Evolutionary conservation across 495 filamentous ascomycete genomes (phyloP).

Genomic region (Hyaloscypha finlandica): DNA sequence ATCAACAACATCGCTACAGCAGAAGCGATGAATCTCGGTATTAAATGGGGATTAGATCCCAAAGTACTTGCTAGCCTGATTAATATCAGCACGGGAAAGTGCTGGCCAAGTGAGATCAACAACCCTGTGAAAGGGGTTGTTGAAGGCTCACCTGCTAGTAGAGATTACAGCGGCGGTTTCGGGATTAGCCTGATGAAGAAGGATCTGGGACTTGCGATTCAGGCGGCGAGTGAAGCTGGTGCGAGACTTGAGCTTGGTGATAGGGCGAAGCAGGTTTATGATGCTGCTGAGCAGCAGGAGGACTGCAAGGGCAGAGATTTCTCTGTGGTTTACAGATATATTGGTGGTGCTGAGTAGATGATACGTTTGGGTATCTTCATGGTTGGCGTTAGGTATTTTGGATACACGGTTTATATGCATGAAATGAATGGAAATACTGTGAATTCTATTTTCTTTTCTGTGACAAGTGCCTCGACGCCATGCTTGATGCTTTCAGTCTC

Average conservation of each 20-base stretch:
- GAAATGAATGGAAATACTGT: background rate
- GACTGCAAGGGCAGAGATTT: constrained; percentile 75
- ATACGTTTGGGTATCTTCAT: background rate
- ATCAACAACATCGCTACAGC: constrained; percentile 91
- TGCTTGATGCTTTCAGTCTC: constrained; percentile 1
- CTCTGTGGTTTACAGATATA: constrained; percentile 79
- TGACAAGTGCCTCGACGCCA: constrained; percentile 6
- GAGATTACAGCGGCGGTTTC: constrained; percentile 81
- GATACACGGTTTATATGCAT: background rate
- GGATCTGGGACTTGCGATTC: constrained; percentile 71
- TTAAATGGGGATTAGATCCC: constrained; percentile 80
- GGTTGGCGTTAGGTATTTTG: background rate
- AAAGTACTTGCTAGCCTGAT: constrained; percentile 77
- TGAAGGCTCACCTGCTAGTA: constrained; percentile 67
- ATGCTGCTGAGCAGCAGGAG: constrained; percentile 58
- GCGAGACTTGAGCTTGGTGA: constrained; percentile 67
- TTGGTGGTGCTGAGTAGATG: constrained; percentile 42
- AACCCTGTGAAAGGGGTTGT: constrained; percentile 90
- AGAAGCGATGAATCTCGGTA: constrained; percentile 91
- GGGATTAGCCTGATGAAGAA: constrained; percentile 85
- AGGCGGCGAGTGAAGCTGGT: constrained; percentile 67
- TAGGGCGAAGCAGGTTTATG: constrained; percentile 68
- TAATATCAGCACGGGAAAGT: constrained; percentile 82
- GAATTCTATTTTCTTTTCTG: background rate
- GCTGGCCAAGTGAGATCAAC: constrained; percentile 91